These are phyloP conservation scores for Strigomonas galati DNA, from an alignment of 208 protist species.

Conservation along the genomic window DNA sequence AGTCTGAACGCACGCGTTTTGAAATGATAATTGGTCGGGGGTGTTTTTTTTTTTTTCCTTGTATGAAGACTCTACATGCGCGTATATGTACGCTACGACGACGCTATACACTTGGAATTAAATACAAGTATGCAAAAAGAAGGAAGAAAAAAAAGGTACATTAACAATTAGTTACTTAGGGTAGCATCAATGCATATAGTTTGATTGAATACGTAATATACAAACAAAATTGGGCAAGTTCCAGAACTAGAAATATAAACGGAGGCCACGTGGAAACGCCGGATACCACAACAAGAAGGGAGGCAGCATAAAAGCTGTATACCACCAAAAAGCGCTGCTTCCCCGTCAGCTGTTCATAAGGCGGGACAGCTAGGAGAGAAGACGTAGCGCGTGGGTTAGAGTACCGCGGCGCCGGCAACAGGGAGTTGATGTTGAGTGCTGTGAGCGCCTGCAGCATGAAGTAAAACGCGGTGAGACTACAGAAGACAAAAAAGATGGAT, in stretches of 20 bases:
- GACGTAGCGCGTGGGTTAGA: conserved; percentile 4
- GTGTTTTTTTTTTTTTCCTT: too few species aligned
- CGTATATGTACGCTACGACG: too few species aligned
- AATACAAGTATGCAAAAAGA: too few species aligned
- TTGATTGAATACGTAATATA: conserved; percentile 15
- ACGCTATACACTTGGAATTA: neutral
- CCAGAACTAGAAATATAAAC: conserved; percentile 16
- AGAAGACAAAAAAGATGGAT: conserved; percentile 12
- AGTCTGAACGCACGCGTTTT: too few species aligned
- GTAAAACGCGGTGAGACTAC: conserved; percentile 14
- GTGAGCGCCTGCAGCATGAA: conserved; percentile 27
- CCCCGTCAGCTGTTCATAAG: conserved; percentile 23
- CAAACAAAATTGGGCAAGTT: conserved; percentile 12
- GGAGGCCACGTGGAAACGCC: conserved; percentile 15
- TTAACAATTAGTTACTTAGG: neutral
- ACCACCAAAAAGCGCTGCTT: conserved; percentile 21
- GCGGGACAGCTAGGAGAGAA: conserved; percentile 21
- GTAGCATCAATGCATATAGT: conserved; percentile 10
- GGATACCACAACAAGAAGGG: conserved; percentile 15
- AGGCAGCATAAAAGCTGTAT: conserved; percentile 19
- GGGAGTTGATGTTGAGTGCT: conserved; percentile 29
- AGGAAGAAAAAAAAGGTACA: neutral
- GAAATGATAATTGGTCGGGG: too few species aligned
- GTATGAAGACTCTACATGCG: too few species aligned
- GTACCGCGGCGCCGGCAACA: conserved; percentile 25